Base-by-base conservation (phyloP, 345 rosid species). In the Sisymbrium irio region DNA sequence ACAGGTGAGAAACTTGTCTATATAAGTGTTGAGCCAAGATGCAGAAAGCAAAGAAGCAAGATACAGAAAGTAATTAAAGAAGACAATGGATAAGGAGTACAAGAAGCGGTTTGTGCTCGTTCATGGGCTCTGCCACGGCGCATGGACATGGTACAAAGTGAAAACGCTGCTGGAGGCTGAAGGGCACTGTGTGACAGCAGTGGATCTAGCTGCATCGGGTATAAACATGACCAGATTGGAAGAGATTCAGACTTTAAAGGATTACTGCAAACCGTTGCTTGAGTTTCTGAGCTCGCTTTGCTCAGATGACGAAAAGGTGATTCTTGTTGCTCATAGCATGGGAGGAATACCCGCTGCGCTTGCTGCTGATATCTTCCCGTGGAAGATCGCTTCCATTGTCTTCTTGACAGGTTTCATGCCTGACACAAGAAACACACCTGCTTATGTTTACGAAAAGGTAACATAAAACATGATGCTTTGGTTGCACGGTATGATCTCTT, bases 71-170 rank as follows among this genome's bases (percentile, higher is more conserved):
- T 22, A 22, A 22, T 22, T 30, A 53, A 41, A 32, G 9, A 53
- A 32, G 7, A 7, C 12, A 30, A 72, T 72, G 77, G 77, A 65
- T 12, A 22, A 44, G 9, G 44, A 36, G 25, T 35, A 35, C 7
- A 2, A 42, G 46, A 46, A 72, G 35, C 77, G 66, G 45, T 79
- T 77, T 22, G 77, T 81, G 7, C 13, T 81, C 5, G 72, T 83
- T 19, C 85, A 81, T 67, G 85, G 79, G 4, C 58, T 71, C 4
- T 13, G 67, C 13, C 81, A 76, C 25, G 81, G 85, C 30, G 82
- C 70, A 0, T 80, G 85, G 84, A 58, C 62, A 67, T 85, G 83
- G 82, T 85, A 58, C 79, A 85, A 78, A 37, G 69, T 82, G 10
- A 68, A 62, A 32, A 6, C 25, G 15, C 71, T 62, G 22, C 27